Evolutionary conservation across 805 yeast genomes (phyloP), one percentile per base, ranked within the genome.

Genomic region (Dipodascus geniculatus): DNA sequence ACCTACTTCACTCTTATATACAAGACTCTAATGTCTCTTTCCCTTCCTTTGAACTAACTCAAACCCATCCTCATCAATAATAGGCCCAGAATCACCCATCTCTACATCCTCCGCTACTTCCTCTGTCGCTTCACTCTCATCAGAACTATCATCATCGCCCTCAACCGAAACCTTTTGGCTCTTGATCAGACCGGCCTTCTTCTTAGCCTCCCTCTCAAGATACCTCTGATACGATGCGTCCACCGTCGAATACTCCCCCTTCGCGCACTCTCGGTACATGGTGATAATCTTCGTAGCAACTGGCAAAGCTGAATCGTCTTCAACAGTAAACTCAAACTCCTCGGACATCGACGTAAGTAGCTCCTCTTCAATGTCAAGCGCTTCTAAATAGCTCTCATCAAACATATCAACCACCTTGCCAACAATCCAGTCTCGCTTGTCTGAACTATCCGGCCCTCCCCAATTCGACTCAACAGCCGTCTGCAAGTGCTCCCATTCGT

Each of bases 401-500:
- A 91, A 93, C 52, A 89, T 73, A 35, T 88, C 97, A 24, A 89
- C 78, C 1, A 91, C 79, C 14, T 87, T 71, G 2, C 87, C 95
- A 2, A 87, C 80, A 58, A 91, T 77, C 99, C 99, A 93, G 66
- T 93, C 99, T 64, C 99, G 77, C 68, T 93, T 93, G 42, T 87
- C 97, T 0, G 77, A 80, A 14, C 95, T 83, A 35, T 87, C 85
- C 14, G 96, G 82, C 1, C 99, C 99, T 56, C 99, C 99, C 98
- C 99, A 93, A 28, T 76, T 73, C 66, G 87, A 88, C 3, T 81
- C 95, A 8, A 93, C 98, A 0, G 99, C 99, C 1, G 86, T 84
- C 49, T 79, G 76, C 51, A 93, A 72, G 22, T 85, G 89, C 56
- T 89, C 93, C 99, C 99, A 93, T 55, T 78, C 76, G 67, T 90